phyloP scores from a whole-genome alignment of 371 early-diverging fungal genomes.

The Actinomucor elegans region DNA sequence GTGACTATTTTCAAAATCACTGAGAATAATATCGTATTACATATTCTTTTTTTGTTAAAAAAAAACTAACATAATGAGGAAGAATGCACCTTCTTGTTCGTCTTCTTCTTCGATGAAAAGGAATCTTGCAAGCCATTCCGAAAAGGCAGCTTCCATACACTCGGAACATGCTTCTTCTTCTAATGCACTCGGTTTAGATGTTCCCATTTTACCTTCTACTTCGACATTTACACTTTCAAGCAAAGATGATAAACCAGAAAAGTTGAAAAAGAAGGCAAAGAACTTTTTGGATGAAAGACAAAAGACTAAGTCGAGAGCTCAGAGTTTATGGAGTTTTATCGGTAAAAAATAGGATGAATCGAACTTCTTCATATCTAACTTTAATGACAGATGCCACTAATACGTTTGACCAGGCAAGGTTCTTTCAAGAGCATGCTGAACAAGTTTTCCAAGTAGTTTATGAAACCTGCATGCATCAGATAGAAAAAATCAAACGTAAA shows the following conservation, averaged over 20 bases:
- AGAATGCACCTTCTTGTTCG: neutral
- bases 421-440: constrained; percentile 78
- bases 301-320: constrained; percentile 71
- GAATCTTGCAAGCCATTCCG: too few relatives aligned
- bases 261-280: constrained; percentile 69
- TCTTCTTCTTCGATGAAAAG: too few relatives aligned
- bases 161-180: too few relatives aligned
- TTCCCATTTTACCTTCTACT: constrained; percentile 40
- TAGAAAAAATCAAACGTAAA: constrained; percentile 75
- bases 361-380: neutral
- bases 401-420: constrained; percentile 74
- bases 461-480: constrained; percentile 69
- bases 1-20: too few relatives aligned
- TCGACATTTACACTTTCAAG: constrained; percentile 34
- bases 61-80: neutral
- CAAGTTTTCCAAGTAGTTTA: constrained; percentile 68
- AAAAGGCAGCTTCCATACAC: too few relatives aligned
- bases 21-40: too few relatives aligned
- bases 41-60: too few relatives aligned
- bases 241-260: constrained; percentile 54
- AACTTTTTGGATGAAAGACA: constrained; percentile 79
- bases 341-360: constrained; percentile 41
- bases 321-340: constrained; percentile 68
- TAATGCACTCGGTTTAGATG: constrained; percentile 16
- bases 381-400: constrained; percentile 61